Conservation (phyloP, 768 basidiomycete genomes). For the Pulveroboletus sp. region DNA sequence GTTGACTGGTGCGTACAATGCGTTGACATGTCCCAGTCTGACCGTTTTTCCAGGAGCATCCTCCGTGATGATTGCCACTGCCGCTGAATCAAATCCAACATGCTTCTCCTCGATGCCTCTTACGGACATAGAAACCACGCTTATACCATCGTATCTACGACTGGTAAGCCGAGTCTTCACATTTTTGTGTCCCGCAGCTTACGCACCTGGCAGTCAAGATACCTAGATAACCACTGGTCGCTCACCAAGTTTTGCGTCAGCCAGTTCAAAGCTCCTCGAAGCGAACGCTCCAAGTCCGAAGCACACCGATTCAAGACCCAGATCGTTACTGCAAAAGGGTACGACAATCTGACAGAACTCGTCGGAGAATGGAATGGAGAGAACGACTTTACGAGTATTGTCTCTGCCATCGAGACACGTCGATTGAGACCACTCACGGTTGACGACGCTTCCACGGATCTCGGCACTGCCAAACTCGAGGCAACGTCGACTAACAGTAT, state of each 20-base stretch:
- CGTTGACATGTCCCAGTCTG: not conserved
- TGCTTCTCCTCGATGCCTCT: conserved; percentile 74
- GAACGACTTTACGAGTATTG: conserved; percentile 54
- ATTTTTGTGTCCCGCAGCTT: not conserved
- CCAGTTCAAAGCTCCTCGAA: conserved; percentile 71
- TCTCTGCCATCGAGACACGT: conserved; percentile 39
- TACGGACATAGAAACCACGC: conserved; percentile 58
- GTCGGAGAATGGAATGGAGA: conserved; percentile 57
- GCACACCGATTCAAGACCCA: conserved; percentile 50
- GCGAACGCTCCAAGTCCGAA: conserved; percentile 53
- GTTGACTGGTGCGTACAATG: conserved; percentile 56
- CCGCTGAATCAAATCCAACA: conserved; percentile 88
- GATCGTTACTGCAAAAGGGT: conserved; percentile 60
- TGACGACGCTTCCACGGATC: conserved; percentile 3
- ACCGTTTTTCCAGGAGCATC: conserved; percentile 53
- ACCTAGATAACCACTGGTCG: conserved; percentile 74
- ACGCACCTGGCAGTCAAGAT: conserved; percentile 49
- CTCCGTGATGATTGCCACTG: conserved; percentile 95
- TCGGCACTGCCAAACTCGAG: not conserved
- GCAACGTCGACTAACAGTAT: not conserved
- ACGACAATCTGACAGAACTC: conserved; percentile 45
- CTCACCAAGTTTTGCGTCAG: conserved; percentile 84
- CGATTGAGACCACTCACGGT: conserved; percentile 18
- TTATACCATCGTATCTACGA: conserved; percentile 71
- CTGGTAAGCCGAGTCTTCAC: conserved; percentile 41